Evolutionary conservation across 2,329 filamentous ascomycete species (phyloP), one percentile per base, ranked within the genome.

Genomic region (Blastomyces gilchristii): DNA sequence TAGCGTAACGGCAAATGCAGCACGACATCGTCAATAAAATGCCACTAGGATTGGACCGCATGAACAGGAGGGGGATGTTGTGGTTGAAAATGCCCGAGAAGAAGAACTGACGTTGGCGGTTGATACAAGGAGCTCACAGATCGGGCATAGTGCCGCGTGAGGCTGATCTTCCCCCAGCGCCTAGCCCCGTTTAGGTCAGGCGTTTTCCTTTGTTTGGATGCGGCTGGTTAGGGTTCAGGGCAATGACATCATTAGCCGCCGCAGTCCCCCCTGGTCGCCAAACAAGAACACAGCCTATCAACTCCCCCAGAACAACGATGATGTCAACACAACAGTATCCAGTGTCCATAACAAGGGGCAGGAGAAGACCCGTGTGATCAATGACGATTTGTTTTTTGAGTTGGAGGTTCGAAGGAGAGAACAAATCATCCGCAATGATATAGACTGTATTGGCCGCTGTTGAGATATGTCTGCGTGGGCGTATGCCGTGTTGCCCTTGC

Each of bases 241-340:
- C 41, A 4, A 60, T 60, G 58, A 60, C 58, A 60, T 60, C 58
- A 60, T 31, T 60, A 60, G 16, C 41, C 22, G 54, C n/a, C 7
- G 8, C 7, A 6, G 53, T n/a, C 18, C 4, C 53, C 25, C n/a
- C n/a, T 57, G 31, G 3, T 31, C 22, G 31, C 49, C 1, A 54
- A 59, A 43, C 56, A 5, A 3, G 14, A 41, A 45, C 56, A 12
- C n/a, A 59, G 9, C 56, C 18, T 58, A 14, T 31, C 37, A 43
- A 28, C 45, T 47, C 45, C 18, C 16, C 16, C n/a, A 3, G n/a
- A 11, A 7, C 39, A 7, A 58, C 56, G 22, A 45, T 45, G 39
- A 59, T 49, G 57, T 59, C 57, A 59, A 59, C 28, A 45, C 28
- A 6, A 31, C 37, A 22, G 39, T 47, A 31, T 31, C 31, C 6